These are phyloP conservation scores for Sporisorium scitamineum DNA, from an alignment of 1,284 basidiomycete species.

Conservation along the genomic window DNA sequence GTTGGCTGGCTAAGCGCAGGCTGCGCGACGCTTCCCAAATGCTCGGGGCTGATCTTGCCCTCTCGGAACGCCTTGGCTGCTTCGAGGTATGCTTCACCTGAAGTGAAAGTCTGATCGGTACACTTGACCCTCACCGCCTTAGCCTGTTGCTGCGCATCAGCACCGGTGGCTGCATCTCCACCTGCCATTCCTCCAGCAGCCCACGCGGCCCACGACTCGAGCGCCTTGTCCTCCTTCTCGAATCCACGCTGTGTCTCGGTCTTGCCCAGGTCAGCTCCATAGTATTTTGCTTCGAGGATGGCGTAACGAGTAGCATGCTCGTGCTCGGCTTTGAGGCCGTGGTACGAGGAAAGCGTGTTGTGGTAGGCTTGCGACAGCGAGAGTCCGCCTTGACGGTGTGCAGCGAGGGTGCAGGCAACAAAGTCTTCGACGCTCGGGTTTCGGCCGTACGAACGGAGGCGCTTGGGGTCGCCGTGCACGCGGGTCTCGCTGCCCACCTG, in stretches of 20 bases:
- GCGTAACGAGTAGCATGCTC: conserved; percentile 83
- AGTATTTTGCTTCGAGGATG: conserved; percentile 80
- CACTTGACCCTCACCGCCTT: conserved; percentile 44
- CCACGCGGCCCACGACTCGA: conserved; percentile 58
- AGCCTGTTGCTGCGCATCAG: conserved; percentile 33
- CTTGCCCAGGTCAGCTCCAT: conserved; percentile 79
- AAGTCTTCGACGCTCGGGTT: conserved; percentile 90
- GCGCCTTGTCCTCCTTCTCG: conserved; percentile 56
- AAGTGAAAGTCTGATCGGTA: conserved; percentile 49
- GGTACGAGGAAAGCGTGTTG: conserved; percentile 61
- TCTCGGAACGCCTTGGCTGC: conserved; percentile 49
- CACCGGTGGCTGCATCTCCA: conserved; percentile 17
- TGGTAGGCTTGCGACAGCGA: conserved; percentile 84
- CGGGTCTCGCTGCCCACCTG: conserved; percentile 73
- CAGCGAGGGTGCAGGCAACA: conserved; percentile 82
- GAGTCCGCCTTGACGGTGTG: conserved; percentile 77
- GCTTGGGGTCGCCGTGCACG: conserved; percentile 75
- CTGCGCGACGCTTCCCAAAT: conserved; percentile 17
- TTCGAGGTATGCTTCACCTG: conserved; percentile 49
- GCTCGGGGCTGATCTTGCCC: conserved; percentile 26
- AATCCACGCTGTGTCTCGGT: conserved; percentile 61
- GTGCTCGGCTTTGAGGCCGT: conserved; percentile 72
- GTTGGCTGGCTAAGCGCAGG: neutral
- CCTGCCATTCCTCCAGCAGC: conserved; percentile 24
- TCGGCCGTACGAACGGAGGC: conserved; percentile 57